These are phyloP conservation scores for Triticum dicoccoides DNA, from an alignment of 176 grass and related monocot genomes.

Conservation along the genomic window DNA sequence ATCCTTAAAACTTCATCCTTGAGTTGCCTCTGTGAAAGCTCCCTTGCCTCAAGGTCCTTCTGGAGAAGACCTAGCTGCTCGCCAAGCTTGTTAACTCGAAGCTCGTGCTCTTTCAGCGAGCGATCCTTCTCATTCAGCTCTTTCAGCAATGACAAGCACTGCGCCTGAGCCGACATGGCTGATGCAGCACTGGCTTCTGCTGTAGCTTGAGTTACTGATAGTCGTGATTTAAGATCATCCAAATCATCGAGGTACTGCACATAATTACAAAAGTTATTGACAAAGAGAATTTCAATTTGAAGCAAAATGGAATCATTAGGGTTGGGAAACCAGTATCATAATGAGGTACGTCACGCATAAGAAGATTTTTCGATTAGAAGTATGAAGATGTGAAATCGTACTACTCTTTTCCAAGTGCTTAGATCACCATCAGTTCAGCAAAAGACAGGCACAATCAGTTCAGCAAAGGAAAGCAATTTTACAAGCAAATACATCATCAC, in stretches of 20 bases:
- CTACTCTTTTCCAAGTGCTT: background rate
- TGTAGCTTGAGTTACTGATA: conserved; percentile 62
- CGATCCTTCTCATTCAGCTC: conserved; percentile 73
- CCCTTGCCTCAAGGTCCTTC: conserved; percentile 62
- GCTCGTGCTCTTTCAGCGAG: conserved; percentile 62
- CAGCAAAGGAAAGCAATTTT: background rate
- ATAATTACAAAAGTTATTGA: background rate
- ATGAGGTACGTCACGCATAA: background rate
- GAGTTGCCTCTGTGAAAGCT: conserved; percentile 72
- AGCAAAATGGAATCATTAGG: background rate
- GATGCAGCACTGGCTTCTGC: conserved; percentile 79
- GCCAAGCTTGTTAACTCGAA: conserved; percentile 65
- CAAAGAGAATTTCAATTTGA: background rate
- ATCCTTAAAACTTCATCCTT: conserved; percentile 70
- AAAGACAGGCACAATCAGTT: background rate
- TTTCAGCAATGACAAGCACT: conserved; percentile 59
- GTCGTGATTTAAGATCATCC: conserved; percentile 64
- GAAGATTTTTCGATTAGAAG: background rate
- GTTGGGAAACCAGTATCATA: background rate
- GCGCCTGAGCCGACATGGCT: conserved; percentile 62
- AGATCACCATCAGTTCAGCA: background rate
- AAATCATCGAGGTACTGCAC: conserved; percentile 65
- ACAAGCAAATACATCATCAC: background rate
- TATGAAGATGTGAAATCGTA: background rate
- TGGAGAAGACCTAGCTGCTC: conserved; percentile 74